phyloP scores from a whole-genome alignment of 2,329 filamentous ascomycete genomes.

The Arthrocladium fulminans region DNA sequence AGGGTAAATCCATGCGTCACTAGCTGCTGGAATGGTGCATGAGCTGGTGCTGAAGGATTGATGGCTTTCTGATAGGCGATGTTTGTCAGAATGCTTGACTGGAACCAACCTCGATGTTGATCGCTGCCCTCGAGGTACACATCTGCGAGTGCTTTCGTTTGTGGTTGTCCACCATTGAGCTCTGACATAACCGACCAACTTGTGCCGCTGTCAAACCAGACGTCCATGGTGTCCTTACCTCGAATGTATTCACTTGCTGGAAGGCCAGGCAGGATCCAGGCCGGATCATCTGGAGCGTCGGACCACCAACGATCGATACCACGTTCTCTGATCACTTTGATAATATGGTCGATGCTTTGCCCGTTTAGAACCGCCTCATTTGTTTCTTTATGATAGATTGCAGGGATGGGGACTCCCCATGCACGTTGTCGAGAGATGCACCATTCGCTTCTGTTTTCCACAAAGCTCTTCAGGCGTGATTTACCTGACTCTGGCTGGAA shows the following conservation, averaged over 20 bases:
- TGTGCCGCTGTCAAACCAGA: slow-evolving; percentile 97
- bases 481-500: slow-evolving; percentile 72
- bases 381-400: slow-evolving; percentile 61
- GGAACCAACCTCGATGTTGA: slow-evolving; percentile 97
- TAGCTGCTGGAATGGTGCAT: slow-evolving; percentile 74
- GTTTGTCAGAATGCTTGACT: slow-evolving; percentile 84
- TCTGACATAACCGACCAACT: slow-evolving; percentile 62
- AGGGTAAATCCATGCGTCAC: slow-evolving; percentile 94
- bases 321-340: slow-evolving; percentile 63
- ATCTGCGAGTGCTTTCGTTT: slow-evolving; percentile 49
- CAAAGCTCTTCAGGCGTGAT: slow-evolving; percentile 70
- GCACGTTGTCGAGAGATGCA: slow-evolving; percentile 93
- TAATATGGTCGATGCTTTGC: slow-evolving; percentile 75
- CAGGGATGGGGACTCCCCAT: slow-evolving; percentile 95
- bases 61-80: slow-evolving; percentile 50
- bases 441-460: slow-evolving; percentile 86
- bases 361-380: slow-evolving; percentile 71
- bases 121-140: slow-evolving; percentile 91
- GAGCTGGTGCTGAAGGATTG: slow-evolving; percentile 28
- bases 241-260: slow-evolving; percentile 44
- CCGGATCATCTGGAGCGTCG: slow-evolving; percentile 62
- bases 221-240: slow-evolving; percentile 94
- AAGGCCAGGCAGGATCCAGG: slow-evolving; percentile 65
- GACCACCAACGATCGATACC: slow-evolving; percentile 95
- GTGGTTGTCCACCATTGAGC: slow-evolving; percentile 14